Conservation (phyloP, 257 asterid species). For the Avicennia marina region DNA sequence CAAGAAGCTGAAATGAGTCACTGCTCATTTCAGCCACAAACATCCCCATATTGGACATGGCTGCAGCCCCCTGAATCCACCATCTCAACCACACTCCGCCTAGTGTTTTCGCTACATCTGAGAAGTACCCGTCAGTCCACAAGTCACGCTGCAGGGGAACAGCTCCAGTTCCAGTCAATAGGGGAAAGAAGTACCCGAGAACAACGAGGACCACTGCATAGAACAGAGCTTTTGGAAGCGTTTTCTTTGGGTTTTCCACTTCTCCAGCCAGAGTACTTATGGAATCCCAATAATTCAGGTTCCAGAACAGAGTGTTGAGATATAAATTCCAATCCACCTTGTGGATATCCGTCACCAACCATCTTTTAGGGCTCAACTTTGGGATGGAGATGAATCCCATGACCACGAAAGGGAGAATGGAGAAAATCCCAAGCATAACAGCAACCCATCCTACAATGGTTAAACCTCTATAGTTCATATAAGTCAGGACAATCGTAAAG, state of each 20-base stretch:
- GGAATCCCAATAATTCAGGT: too few relatives aligned
- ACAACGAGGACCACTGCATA: conserved; percentile 46
- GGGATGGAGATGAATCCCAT: too few relatives aligned
- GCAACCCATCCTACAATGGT: too few relatives aligned
- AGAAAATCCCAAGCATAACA: too few relatives aligned
- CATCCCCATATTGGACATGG: conserved; percentile 60
- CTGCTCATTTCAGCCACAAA: conserved; percentile 64
- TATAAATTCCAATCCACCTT: too few relatives aligned
- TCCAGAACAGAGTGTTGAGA: too few relatives aligned
- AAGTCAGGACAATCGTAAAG: conserved; percentile 38
- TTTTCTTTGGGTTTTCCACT: conserved; percentile 46
- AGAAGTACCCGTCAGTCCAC: conserved; percentile 54
- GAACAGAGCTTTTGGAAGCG: conserved; percentile 55
- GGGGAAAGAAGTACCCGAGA: conserved; percentile 48
- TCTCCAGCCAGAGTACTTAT: conserved; percentile 59
- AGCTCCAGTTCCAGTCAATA: conserved; percentile 45
- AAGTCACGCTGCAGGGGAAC: conserved; percentile 36
- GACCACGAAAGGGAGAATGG: too few relatives aligned
- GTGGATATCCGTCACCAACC: too few relatives aligned
- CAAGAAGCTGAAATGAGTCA: conserved; percentile 58
- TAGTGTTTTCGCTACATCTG: conserved; percentile 37
- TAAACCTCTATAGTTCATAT: too few relatives aligned
- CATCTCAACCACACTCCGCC: conserved; percentile 56
- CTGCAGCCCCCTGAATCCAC: conserved; percentile 61
- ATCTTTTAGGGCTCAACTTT: too few relatives aligned